Percentiles rank a stretch among this genome's conserved stretches.
phyloP scores from a whole-genome alignment of 306 rosid genomes.

The Lathyrus aphaca region DNA sequence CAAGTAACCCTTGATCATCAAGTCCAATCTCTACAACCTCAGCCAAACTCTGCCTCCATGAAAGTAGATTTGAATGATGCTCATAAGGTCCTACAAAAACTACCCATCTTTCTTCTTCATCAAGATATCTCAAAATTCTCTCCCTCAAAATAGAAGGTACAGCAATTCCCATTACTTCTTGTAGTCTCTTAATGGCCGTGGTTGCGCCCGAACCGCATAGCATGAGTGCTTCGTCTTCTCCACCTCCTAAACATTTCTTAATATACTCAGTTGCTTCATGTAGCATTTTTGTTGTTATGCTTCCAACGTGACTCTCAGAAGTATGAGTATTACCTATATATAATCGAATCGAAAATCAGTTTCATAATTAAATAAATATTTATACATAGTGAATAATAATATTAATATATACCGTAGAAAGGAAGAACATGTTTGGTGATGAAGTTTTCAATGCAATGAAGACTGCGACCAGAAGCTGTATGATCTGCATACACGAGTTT shows the following conservation, averaged over 20 bases:
- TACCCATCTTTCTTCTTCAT: constrained; percentile 69
- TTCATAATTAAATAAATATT: background rate
- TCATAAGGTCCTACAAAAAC: constrained; percentile 86
- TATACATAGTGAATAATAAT: background rate
- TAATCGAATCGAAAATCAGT: background rate
- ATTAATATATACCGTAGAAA: constrained; percentile 52
- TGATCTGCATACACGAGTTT: constrained; percentile 75
- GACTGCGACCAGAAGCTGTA: constrained; percentile 85
- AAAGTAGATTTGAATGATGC: constrained; percentile 86
- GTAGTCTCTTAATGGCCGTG: constrained; percentile 77
- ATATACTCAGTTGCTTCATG: constrained; percentile 60
- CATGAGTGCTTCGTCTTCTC: constrained; percentile 58
- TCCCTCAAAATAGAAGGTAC: constrained; percentile 71
- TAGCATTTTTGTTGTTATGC: constrained; percentile 65
- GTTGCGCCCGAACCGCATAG: constrained; percentile 88
- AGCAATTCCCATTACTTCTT: constrained; percentile 77
- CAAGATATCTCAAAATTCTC: constrained; percentile 39
- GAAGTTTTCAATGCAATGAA: constrained; percentile 60
- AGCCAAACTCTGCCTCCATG: constrained; percentile 86
- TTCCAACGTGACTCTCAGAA: constrained; percentile 74
- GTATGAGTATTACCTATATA: constrained; percentile 76
- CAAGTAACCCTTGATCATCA: constrained; percentile 59
- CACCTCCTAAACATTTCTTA: constrained; percentile 73
- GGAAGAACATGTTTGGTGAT: constrained; percentile 73
- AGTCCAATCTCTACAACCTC: constrained; percentile 77